Evolutionary conservation across 495 filamentous ascomycete species (phyloP), one percentile per base, ranked within the genome.

Genomic region (Penicillium chermesinum): DNA sequence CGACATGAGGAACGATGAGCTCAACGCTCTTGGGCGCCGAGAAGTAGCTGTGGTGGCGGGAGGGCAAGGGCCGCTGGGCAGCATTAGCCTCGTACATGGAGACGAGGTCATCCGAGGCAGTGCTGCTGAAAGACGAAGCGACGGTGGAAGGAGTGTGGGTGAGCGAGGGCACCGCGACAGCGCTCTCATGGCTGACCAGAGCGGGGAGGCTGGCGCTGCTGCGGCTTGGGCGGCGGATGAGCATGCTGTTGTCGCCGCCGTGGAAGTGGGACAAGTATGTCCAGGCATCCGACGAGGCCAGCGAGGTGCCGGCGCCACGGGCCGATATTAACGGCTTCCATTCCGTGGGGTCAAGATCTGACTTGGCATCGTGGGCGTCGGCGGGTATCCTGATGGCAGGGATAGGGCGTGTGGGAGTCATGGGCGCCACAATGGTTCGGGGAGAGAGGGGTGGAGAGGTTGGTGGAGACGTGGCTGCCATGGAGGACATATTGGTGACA

Each of bases 281-380:
- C 64, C 70, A 74, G 18, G 76, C 75, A 18, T 77, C 75, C 38
- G 71, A 73, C 25, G 66, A 66, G 27, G 62, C 64, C 45, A 65
- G 58, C 6, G 61, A 54, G 36, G 48, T 58, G 18, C n/a, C n/a
- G n/a, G 47, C 21, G 2, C 17, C 41, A 2, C 22, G 21, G 40
- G 45, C 20, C 21, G 48, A 41, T 76, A 73, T 65, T 56, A 74
- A 66, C n/a, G 76, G 76, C 65, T 79, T 78, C 76, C 76, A 79
- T 62, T 79, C 76, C 43, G 73, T 72, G 55, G 76, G 76, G 60
- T 79, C 76, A 49, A 74, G 72, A 77, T 79, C 76, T 54, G 72
- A 59, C 46, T 68, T 70, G 65, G 55, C 55, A 35, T 70, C 59
- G 46, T 71, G 66, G 42, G 57, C 41, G 41, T 65, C 59, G 48